Conservation (phyloP, 345 rosid species). For the Sonneratia alba region DNA sequence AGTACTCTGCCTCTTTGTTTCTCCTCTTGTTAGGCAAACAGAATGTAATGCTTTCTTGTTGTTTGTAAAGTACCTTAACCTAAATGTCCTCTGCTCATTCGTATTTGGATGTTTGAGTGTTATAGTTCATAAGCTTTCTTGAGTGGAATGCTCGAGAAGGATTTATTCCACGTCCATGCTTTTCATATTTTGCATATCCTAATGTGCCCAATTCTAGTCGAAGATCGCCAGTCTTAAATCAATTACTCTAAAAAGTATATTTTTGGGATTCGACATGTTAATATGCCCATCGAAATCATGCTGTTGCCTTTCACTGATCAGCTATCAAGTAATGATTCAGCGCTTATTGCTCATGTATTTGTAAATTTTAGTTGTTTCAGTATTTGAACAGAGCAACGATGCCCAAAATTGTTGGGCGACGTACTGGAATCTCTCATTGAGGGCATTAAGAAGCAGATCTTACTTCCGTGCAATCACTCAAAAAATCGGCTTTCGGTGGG, state of each 20-base stretch:
- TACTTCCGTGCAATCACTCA: background rate
- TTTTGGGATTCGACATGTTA: background rate
- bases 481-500: background rate
- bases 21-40: background rate
- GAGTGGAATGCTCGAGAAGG: no score
- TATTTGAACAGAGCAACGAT: conserved; percentile 26
- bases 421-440: conserved; percentile 58
- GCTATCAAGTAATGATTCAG: no score
- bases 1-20: background rate
- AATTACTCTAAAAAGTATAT: background rate
- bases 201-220: background rate
- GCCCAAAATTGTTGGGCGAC: conserved; percentile 56
- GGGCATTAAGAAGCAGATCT: conserved; percentile 33
- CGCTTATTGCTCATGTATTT: background rate
- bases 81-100: background rate
- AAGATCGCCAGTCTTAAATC: background rate
- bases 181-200: background rate
- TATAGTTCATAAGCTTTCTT: background rate
- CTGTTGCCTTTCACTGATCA: background rate
- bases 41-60: background rate
- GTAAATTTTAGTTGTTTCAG: background rate
- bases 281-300: background rate
- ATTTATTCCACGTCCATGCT: background rate
- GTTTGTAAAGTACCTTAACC: background rate
- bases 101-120: background rate